phyloP scores from a whole-genome alignment of 345 rosid species.

The Linum lewisii region DNA sequence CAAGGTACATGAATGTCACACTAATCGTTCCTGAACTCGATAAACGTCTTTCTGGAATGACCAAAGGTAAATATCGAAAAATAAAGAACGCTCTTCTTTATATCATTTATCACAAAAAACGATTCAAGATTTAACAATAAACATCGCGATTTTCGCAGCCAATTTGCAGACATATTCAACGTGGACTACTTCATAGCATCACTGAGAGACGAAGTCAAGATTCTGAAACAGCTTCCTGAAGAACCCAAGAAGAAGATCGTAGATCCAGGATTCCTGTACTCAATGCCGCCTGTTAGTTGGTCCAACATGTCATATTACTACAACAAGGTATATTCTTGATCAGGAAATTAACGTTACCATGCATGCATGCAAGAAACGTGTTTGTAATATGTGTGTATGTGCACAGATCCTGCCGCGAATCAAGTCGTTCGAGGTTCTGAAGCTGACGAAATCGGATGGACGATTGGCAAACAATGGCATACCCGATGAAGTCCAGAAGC shows the following conservation, averaged over 20 bases:
- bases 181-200: conserved; percentile 2
- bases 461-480: conserved; percentile 10
- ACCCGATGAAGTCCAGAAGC: conserved; percentile 8
- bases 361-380: too few relatives aligned
- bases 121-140: too few relatives aligned
- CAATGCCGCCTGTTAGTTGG: conserved; percentile 2
- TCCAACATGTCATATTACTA: conserved; percentile 1
- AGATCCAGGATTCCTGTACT: not conserved
- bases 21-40: conserved; percentile 31
- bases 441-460: not conserved
- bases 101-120: too few relatives aligned
- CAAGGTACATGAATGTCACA: conserved; percentile 23
- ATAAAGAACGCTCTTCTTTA: too few relatives aligned
- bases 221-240: conserved; percentile 2
- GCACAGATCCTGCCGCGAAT: conserved; percentile 2
- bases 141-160: not conserved
- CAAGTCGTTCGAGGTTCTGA: not conserved
- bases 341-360: too few relatives aligned
- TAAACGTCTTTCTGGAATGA: conserved; percentile 31
- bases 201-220: conserved; percentile 3
- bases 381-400: too few relatives aligned
- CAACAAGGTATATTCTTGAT: conserved; percentile 1
- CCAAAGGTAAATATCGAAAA: conserved; percentile 10
- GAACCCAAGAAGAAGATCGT: not conserved
- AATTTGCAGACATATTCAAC: conserved; percentile 1